Evolutionary conservation across 2,329 filamentous ascomycete genomes (phyloP).

Genomic region (Fusarium papillatum): DNA sequence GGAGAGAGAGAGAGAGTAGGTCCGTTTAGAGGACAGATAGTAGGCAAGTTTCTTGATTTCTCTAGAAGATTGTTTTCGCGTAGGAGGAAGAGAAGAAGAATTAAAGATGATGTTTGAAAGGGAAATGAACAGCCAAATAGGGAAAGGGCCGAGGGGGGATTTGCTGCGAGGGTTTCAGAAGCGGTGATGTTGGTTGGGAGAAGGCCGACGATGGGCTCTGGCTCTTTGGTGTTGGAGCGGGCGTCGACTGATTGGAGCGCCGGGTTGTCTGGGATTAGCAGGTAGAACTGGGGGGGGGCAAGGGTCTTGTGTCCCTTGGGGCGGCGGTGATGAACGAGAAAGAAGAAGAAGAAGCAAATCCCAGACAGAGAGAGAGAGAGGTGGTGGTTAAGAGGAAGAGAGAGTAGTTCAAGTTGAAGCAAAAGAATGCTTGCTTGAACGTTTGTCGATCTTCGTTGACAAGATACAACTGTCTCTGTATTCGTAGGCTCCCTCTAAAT

Average conservation of each 20-base stretch:
- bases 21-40: not conserved
- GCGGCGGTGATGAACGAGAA: slow-evolving; percentile 5
- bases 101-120: not conserved
- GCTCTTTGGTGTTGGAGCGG: slow-evolving; percentile 25
- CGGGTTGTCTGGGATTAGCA: slow-evolving; percentile 39
- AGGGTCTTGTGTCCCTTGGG: slow-evolving; percentile 36
- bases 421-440: not conserved
- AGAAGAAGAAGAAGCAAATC: not conserved
- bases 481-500: not conserved
- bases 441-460: not conserved
- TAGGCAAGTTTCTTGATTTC: not conserved
- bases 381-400: not conserved
- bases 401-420: not conserved
- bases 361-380: not conserved
- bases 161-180: slow-evolving; percentile 35
- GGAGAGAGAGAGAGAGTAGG: slow-evolving; percentile 6
- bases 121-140: slow-evolving; percentile 28
- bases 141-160: slow-evolving; percentile 26
- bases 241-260: slow-evolving; percentile 42
- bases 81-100: not conserved
- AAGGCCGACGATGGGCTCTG: slow-evolving; percentile 24
- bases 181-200: slow-evolving; percentile 35
- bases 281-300: slow-evolving; percentile 3
- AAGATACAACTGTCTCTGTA: not conserved
- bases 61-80: not conserved